Base-by-base conservation (phyloP, 2,329 filamentous ascomycete genomes). In the Mariannaea sp. region DNA sequence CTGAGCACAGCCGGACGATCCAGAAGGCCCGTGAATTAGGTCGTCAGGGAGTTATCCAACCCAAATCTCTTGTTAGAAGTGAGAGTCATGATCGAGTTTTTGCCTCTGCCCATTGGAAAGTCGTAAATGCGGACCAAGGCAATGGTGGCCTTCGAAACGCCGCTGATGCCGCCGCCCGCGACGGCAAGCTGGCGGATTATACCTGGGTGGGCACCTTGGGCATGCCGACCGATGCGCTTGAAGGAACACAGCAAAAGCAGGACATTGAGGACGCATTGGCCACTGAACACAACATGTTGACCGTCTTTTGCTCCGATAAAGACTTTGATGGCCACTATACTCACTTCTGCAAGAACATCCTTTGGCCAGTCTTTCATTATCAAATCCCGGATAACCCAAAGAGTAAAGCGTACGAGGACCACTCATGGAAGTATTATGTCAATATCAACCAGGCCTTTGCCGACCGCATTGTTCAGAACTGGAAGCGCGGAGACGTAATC, bases 291-390 rank as follows among this genome's bases (percentile, higher is more conserved):
- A 85, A 94, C 62, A 92, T 90, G 65, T 73, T 96, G 60, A 85
- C 89, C 2, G 92, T 97, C 27, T 96, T 88, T 70, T 88, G 90
- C 71, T 89, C 85, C 56, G 93, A 97, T 74, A 91, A 88, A 68
- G 92, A 97, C 72, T 92, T 97, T 68, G 89, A 97, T 66, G 92
- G 92, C 1, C 92, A 96, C 73, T 97, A 97, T 69, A 85, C 88
- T 10, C 92, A 97, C 73, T 97, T 94, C 70, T 97, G 92, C 85
- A 97, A 97, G 77, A 91, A 93, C 68, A 96, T 97, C 49, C 80
- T 97, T 6, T 97, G 93, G 93, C 93, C 93, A 1, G 92, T 97
- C 55, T 96, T 97, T 73, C 92, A 97, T 74, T 97, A 97, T 71
- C 92, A 97, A 73, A 96, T 97, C 55, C 94, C 93, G 0, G 94